A percentile compares a stretch with the other conserved stretches of the same genome.
Evolutionary conservation across 305 asterid genomes (phyloP).

Genomic region (Rubia tinctorum): DNA sequence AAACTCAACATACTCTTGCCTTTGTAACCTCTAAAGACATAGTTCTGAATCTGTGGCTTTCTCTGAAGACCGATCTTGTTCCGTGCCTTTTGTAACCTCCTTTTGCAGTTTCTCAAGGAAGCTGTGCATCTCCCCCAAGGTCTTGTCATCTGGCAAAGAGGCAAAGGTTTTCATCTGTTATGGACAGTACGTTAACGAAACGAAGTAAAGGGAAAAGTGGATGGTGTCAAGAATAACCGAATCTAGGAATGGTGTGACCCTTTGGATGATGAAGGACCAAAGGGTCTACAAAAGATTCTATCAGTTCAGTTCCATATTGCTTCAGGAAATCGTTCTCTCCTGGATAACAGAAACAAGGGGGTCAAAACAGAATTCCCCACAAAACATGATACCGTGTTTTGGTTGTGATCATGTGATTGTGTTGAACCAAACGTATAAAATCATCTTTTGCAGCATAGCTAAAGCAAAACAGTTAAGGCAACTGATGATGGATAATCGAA

Average conservation of each 20-base stretch:
- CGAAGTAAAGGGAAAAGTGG: neutral
- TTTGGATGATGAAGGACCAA: slow-evolving; percentile 77
- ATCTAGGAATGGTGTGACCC: slow-evolving; percentile 91
- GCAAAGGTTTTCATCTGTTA: neutral
- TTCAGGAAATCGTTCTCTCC: slow-evolving; percentile 86
- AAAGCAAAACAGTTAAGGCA: neutral
- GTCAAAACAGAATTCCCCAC: neutral
- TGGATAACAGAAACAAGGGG: slow-evolving; percentile 20
- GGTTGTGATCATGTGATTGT: neutral
- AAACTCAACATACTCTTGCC: neutral
- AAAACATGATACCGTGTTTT: neutral
- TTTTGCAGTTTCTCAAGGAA: slow-evolving; percentile 61
- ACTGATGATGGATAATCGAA: neutral
- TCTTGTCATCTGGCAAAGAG: slow-evolving; percentile 49
- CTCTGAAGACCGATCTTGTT: slow-evolving; percentile 7
- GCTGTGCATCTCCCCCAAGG: slow-evolving; percentile 57
- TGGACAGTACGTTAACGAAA: neutral
- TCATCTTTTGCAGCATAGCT: neutral
- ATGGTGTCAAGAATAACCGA: slow-evolving; percentile 50
- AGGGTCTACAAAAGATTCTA: slow-evolving; percentile 66
- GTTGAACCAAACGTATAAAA: neutral
- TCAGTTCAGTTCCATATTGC: slow-evolving; percentile 54
- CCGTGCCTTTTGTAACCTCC: slow-evolving; percentile 28
- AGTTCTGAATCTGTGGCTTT: slow-evolving; percentile 2
- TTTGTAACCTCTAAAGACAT: neutral